Base-by-base conservation (phyloP, 2,329 filamentous ascomycete genomes). In the Aureobasidium uvarum region DNA sequence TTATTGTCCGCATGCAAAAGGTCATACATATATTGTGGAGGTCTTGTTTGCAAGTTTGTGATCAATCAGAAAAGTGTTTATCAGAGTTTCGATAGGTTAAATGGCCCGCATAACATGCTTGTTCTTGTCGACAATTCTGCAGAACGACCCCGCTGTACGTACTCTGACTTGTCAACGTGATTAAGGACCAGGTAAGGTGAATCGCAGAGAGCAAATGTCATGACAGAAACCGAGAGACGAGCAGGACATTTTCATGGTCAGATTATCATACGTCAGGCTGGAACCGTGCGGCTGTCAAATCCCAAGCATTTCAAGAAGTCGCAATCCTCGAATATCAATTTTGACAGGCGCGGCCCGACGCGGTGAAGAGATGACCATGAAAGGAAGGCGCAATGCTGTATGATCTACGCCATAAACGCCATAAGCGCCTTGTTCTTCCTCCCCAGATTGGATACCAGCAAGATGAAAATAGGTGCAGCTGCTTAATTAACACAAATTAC, bases 301-400 rank as follows among this genome's bases (percentile, higher is more conserved):
- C 3, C 16, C 52, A 14, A 41, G 23, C 14, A 7, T n/a, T 13
- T 16, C n/a, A 41, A 14, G 23, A 56, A 58, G 23, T 41, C 25
- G 54, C 39, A 45, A 45, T 33, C 7, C 8, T 45, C 23, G 25
- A 58, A 25, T 31, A 43, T 28, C 20, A 14, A 11, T 43, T 23
- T 33, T 59, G 39, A 59, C 25, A 46, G 55, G 18, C 28, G 55
- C 41, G 55, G 41, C 55, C 55, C 39, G 41, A n/a, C 11, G 38
- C 5, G n/a, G 41, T 41, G 55, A 18, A 46, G 39, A 33, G 6
- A 59, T 46, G 41, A 28, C 23, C 54, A 46, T 46, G 55, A 13
- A 31, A 11, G 55, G 55, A 45, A 45, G 54, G 14, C 54, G 54
- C 54, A 58, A 46, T 45, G 28, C 33, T 36, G 25, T 20, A 25